phyloP scores from a whole-genome alignment of 805 yeast genomes.

The Cyberlindnera japonica region DNA sequence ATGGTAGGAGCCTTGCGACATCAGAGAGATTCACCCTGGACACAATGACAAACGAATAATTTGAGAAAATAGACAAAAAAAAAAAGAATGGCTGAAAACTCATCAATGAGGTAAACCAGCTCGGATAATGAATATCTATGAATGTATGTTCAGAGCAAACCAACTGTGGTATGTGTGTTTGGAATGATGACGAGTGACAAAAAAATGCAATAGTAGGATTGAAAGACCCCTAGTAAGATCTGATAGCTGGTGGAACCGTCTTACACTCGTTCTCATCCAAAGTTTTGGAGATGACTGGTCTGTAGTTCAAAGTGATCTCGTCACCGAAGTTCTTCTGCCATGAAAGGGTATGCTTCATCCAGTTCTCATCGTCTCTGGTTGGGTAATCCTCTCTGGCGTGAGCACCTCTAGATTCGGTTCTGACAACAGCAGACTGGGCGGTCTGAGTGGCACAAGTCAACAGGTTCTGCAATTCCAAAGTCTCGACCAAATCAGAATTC shows the following conservation, averaged over 20 bases:
- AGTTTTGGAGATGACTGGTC: slow-evolving; percentile 78
- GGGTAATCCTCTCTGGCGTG: slow-evolving; percentile 99
- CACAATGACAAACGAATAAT: not conserved
- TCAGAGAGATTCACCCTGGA: not conserved
- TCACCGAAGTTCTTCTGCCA: slow-evolving; percentile 80
- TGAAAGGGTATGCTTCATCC: slow-evolving; percentile 97
- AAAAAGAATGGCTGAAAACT: no score
- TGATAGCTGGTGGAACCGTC: slow-evolving; percentile 94
- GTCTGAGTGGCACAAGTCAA: slow-evolving; percentile 97
- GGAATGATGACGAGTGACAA: not conserved
- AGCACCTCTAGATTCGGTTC: slow-evolving; percentile 98
- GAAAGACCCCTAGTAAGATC: slow-evolving; percentile 68
- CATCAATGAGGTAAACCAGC: no score
- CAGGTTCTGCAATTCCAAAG: slow-evolving; percentile 93
- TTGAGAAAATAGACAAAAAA: no score
- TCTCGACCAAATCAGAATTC: slow-evolving; percentile 96
- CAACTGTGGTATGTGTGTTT: no score
- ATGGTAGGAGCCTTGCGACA: no score
- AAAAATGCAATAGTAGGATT: not conserved
- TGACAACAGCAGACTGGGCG: slow-evolving; percentile 88
- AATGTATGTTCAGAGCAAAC: no score
- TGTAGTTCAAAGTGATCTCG: slow-evolving; percentile 71
- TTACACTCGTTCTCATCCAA: slow-evolving; percentile 91
- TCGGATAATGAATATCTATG: not conserved
- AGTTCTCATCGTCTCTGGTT: slow-evolving; percentile 89